Evolutionary conservation across 352 stramenopile genomes (phyloP).

Genomic region (Plasmopara muralis): DNA sequence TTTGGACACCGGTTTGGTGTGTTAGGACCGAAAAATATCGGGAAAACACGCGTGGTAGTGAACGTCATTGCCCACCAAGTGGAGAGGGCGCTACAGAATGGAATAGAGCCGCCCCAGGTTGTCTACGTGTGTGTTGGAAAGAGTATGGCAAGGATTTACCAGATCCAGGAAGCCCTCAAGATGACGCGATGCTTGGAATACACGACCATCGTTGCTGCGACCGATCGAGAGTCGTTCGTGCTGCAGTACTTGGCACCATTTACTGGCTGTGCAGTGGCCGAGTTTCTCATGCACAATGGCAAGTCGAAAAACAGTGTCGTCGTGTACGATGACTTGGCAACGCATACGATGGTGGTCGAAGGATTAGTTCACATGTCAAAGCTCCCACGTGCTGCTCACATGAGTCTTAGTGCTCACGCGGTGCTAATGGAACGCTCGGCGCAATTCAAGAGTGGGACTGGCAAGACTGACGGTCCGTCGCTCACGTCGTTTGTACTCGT

Average conservation of each 20-base stretch:
- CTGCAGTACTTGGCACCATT: constrained; percentile 81
- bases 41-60: constrained; percentile 64
- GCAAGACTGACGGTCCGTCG: constrained; percentile 32
- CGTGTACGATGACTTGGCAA: constrained; percentile 74
- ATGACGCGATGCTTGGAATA: constrained; percentile 35
- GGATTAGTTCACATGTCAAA: constrained; percentile 64
- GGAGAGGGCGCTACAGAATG: constrained; percentile 15
- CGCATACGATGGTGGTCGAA: constrained; percentile 67
- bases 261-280: constrained; percentile 59
- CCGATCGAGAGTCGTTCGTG: constrained; percentile 60
- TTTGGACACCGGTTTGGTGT: constrained; percentile 63
- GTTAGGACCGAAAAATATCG: constrained; percentile 55
- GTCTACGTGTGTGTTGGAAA: constrained; percentile 77
- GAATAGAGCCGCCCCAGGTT: constrained; percentile 49
- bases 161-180: constrained; percentile 53
- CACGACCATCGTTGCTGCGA: constrained; percentile 63
- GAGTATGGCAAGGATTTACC: constrained; percentile 42
- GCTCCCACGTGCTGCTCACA: constrained; percentile 48
- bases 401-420: constrained; percentile 59
- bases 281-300: constrained; percentile 59
- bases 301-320: constrained; percentile 50
- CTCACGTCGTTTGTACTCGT: constrained; percentile 66
- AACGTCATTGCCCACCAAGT: constrained; percentile 66
- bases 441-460: constrained; percentile 38
- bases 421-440: constrained; percentile 77